These are phyloP conservation scores for Sporothrix protearum DNA, from an alignment of 2,329 filamentous ascomycete genomes.

Conservation along the genomic window DNA sequence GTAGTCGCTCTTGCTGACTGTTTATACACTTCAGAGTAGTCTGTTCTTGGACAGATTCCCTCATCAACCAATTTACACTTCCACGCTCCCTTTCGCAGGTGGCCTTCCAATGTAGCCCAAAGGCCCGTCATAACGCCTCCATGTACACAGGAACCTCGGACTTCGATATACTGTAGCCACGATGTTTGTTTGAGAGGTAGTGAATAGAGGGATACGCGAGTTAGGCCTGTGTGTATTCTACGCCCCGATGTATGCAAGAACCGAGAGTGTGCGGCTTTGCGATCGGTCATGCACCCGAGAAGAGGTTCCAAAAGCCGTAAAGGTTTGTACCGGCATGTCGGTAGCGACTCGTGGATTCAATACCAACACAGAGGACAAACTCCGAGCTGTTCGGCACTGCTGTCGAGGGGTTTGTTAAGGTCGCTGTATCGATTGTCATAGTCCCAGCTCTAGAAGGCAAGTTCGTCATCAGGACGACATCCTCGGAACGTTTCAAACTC, in stretches of 20 bases:
- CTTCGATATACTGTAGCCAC: background rate
- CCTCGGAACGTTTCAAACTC: too few species aligned
- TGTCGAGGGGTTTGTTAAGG: too few species aligned
- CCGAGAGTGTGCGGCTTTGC: background rate
- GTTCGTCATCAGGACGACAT: too few species aligned
- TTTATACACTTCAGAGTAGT: background rate
- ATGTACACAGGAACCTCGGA: background rate
- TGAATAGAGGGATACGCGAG: background rate
- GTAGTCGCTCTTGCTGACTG: background rate
- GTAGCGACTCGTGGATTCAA: too few species aligned
- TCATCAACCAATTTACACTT: background rate
- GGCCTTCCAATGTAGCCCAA: background rate
- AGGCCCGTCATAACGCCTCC: too few species aligned
- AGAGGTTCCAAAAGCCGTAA: background rate
- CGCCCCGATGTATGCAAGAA: background rate
- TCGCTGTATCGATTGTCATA: too few species aligned
- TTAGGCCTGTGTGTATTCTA: background rate
- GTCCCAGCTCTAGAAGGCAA: too few species aligned
- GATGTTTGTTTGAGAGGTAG: background rate
- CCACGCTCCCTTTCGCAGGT: background rate
- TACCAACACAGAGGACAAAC: too few species aligned
- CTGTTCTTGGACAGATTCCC: background rate
- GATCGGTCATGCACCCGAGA: background rate
- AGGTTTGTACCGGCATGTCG: background rate
- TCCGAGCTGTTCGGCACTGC: too few species aligned